Evolutionary conservation across 2,329 filamentous ascomycete genomes (phyloP).

Genomic region (Apiospora kogelbergensis): DNA sequence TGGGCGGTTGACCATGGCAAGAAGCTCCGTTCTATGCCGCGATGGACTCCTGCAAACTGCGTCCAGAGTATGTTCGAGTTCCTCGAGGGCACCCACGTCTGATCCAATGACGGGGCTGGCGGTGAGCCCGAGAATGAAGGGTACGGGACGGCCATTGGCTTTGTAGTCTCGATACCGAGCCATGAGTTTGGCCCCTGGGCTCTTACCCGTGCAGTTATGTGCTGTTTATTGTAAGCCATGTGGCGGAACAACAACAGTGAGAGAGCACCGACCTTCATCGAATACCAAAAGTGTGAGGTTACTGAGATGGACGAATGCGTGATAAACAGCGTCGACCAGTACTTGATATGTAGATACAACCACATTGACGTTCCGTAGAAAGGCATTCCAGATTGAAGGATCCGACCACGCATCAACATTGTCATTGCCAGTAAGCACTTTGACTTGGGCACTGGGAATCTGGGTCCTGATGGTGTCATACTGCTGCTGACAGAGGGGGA

Average conservation of each 20-base stretch:
- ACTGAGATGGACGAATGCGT: conserved; percentile 69
- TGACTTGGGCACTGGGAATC: conserved; percentile 58
- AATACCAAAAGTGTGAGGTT: conserved; percentile 71
- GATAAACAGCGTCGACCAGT: conserved; percentile 69
- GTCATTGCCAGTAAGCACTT: conserved; percentile 66
- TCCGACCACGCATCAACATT: conserved; percentile 73
- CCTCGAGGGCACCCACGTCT: conserved; percentile 52
- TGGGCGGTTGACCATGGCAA: conserved; percentile 69
- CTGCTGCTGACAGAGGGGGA: conserved; percentile 68
- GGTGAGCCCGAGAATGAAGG: conserved; percentile 74
- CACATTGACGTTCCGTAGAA: conserved; percentile 65
- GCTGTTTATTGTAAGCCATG: conserved; percentile 44
- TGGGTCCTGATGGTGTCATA: conserved; percentile 58
- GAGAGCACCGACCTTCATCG: conserved; percentile 67
- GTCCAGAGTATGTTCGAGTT: conserved; percentile 69
- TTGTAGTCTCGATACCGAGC: conserved; percentile 63
- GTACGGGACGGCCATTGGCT: conserved; percentile 41
- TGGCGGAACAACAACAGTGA: background rate
- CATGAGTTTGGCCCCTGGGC: conserved; percentile 70
- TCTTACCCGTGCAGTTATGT: conserved; percentile 68
- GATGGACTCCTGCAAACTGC: conserved; percentile 69
- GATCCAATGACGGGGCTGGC: conserved; percentile 74
- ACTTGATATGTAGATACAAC: conserved; percentile 78
- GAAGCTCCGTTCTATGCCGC: conserved; percentile 66
- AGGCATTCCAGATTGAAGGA: conserved; percentile 63